phyloP scores from a whole-genome alignment of 176 grass and related monocot genomes.

The Guadua angustifolia region DNA sequence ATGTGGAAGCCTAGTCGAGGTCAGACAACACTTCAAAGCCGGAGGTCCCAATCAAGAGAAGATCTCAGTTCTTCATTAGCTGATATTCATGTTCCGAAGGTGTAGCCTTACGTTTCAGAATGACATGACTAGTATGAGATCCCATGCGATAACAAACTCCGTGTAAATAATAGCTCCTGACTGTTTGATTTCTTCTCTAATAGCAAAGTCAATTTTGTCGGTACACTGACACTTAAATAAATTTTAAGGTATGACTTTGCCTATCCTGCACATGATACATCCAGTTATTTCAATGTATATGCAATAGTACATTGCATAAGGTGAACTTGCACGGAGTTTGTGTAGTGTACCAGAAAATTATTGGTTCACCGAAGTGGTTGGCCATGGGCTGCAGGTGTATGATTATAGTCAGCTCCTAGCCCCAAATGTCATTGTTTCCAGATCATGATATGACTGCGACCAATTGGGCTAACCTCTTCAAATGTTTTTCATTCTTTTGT shows the following conservation, averaged over 20 bases:
- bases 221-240: constrained; percentile 43
- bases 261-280: constrained; percentile 32
- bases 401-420: constrained; percentile 22
- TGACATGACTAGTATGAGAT: constrained; percentile 48
- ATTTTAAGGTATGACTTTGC: constrained; percentile 33
- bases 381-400: constrained; percentile 21
- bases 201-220: constrained; percentile 67
- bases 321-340: constrained; percentile 6
- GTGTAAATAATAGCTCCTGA: constrained; percentile 61
- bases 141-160: constrained; percentile 40
- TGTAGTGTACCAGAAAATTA: constrained; percentile 33
- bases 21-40: constrained; percentile 87
- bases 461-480: neutral
- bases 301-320: constrained; percentile 38
- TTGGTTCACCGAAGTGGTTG: constrained; percentile 1
- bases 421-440: neutral
- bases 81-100: constrained; percentile 78
- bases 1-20: constrained; percentile 67
- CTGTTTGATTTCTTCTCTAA: constrained; percentile 57
- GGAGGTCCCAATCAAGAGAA: constrained; percentile 94
- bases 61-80: constrained; percentile 81
- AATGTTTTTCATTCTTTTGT: constrained; percentile 20
- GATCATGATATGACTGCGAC: neutral
- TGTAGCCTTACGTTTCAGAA: constrained; percentile 56
- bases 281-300: constrained; percentile 41